Evolutionary conservation across 2,329 filamentous ascomycete genomes (phyloP), one percentile per base, ranked within the genome.

Genomic region (Colletotrichum noveboracense): DNA sequence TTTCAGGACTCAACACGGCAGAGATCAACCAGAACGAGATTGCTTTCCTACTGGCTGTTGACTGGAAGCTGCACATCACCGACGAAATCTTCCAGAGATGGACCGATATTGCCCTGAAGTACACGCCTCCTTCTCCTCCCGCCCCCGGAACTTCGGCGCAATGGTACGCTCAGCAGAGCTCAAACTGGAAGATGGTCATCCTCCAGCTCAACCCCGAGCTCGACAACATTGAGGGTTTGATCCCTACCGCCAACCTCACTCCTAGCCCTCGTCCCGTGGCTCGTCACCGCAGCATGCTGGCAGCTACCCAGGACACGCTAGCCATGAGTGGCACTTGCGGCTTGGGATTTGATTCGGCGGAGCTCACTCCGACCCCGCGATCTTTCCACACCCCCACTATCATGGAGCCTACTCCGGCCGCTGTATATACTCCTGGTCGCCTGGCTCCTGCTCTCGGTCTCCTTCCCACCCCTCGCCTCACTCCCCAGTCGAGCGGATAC

Each of bases 21-120:
- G 97, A 99, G 86, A 98, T 99, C 85, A 98, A 98, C 86, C 94
- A 96, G 82, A 98, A 98, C 84, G 97, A 99, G 87, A 94, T 97
- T 84, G 93, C 95, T 21, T 99, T 98, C 83, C 90, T 99, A 62
- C 87, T 94, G 76, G 95, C 96, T 61, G 95, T 99, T 77, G 93
- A 95, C 84, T 99, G 96, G 96, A 95, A 96, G 81, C 91, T 99
- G 34, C 97, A 99, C 84, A 96, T 99, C 78, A 94, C 95, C 1
- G 96, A 98, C 79, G 90, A 93, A 5, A 91, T 95, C 12, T 98
- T 98, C 86, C 94, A 97, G 83, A 93, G 94, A 78, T 99, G 97
- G 97, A 96, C 95, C 60, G 95, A 98, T 77, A 94, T 98, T 78
- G 95, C 98, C 69, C 87, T 98, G 78, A 95, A 94, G 85, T 94